Evolutionary conservation across 75 land plant species (phyloP).

Genomic region (Sequoia sempervirens): DNA sequence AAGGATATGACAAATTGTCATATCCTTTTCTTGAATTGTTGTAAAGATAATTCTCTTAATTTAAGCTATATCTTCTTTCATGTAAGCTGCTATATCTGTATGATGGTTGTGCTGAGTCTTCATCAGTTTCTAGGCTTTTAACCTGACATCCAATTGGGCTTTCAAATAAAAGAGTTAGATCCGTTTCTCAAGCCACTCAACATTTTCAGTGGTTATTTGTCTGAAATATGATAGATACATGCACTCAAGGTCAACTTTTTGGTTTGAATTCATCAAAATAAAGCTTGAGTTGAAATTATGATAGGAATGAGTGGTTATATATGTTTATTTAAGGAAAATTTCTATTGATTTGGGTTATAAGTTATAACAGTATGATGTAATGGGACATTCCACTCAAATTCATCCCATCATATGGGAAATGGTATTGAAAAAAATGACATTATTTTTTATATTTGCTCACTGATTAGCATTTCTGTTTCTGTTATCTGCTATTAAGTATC

Average conservation of each 20-base stretch:
- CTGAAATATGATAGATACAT: neutral
- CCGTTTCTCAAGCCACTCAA: too few species aligned
- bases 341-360: too few species aligned
- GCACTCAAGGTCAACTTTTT: neutral
- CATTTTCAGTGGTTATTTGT: neutral
- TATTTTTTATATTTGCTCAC: too few species aligned
- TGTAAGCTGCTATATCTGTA: too few species aligned
- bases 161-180: neutral
- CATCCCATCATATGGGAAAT: neutral
- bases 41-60: neutral
- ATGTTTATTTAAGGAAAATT: too few species aligned
- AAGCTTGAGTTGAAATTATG: neutral
- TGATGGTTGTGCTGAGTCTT: too few species aligned
- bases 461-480: neutral
- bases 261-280: neutral
- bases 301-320: too few species aligned
- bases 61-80: too few species aligned
- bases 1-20: slow-evolving; percentile 4
- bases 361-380: too few species aligned
- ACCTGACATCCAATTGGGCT: too few species aligned
- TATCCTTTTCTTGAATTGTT: neutral
- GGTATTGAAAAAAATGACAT: neutral
- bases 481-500: neutral
- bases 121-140: too few species aligned
- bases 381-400: too few species aligned